phyloP scores from a whole-genome alignment of 441 rosid genomes.

The Syzygium syzygioides region DNA sequence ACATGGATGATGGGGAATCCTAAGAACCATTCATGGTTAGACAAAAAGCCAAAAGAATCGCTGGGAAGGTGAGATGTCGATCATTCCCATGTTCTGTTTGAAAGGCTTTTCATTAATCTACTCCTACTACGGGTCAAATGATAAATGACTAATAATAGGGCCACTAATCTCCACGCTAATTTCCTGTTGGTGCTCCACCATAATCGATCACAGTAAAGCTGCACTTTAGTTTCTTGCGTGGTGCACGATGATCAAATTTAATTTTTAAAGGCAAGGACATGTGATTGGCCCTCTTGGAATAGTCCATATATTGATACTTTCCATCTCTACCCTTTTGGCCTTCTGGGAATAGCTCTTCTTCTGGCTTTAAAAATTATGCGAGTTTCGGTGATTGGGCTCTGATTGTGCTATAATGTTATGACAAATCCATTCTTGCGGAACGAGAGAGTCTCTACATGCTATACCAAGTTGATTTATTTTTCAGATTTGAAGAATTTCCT shows the following conservation, averaged over 20 bases:
- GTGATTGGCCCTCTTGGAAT: too few relatives aligned
- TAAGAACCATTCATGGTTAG: not conserved
- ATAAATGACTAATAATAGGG: not conserved
- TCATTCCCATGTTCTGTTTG: not conserved
- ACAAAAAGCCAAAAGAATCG: not conserved
- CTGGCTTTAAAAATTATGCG: too few relatives aligned
- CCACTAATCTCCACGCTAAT: not conserved
- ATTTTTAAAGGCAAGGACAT: not conserved
- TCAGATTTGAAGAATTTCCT: too few relatives aligned
- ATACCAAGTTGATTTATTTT: too few relatives aligned
- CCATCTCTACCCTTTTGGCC: too few relatives aligned
- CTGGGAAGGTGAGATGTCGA: not conserved
- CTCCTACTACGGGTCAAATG: not conserved
- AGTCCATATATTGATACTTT: too few relatives aligned
- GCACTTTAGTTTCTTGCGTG: not conserved
- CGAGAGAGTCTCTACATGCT: too few relatives aligned
- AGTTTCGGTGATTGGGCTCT: too few relatives aligned
- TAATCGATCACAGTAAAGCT: not conserved
- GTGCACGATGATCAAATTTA: not conserved
- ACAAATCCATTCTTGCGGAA: too few relatives aligned
- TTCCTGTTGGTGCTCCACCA: not conserved
- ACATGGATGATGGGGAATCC: not conserved
- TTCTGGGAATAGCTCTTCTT: too few relatives aligned
- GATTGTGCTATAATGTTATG: too few relatives aligned
- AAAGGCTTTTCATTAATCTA: not conserved